A percentile compares a stretch with the other conserved stretches of the same genome.
Evolutionary conservation across 2,329 filamentous ascomycete genomes (phyloP).

Genomic region (Myriosclerotinia scirpicola): DNA sequence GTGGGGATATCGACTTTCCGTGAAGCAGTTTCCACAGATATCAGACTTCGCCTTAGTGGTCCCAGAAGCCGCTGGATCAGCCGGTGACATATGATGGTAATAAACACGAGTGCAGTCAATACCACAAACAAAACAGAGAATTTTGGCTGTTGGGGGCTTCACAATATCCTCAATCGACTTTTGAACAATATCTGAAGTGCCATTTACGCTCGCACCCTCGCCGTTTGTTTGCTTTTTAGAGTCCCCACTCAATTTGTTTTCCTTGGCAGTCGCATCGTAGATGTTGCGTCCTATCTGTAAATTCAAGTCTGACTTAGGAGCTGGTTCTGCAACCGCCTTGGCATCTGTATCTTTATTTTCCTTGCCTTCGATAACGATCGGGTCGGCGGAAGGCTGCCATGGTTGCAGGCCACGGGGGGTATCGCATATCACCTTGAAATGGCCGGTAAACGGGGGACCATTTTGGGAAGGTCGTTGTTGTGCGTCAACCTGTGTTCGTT

Average conservation of each 20-base stretch:
- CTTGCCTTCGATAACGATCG: slow-evolving; percentile 62
- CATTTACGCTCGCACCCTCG: slow-evolving; percentile 67
- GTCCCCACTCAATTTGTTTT: slow-evolving; percentile 56
- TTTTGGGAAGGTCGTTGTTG: slow-evolving; percentile 94
- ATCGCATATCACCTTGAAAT: slow-evolving; percentile 94
- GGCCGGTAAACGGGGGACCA: slow-evolving; percentile 93
- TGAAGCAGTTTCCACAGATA: slow-evolving; percentile 86
- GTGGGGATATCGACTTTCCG: slow-evolving; percentile 78
- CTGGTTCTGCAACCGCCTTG: slow-evolving; percentile 64
- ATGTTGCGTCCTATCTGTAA: slow-evolving; percentile 94
- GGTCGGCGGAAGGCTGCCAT: slow-evolving; percentile 86
- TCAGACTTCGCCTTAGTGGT: slow-evolving; percentile 68
- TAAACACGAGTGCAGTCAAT: slow-evolving; percentile 79
- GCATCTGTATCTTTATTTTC: slow-evolving; percentile 48
- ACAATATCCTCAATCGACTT: slow-evolving; percentile 56
- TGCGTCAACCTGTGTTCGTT: slow-evolving; percentile 75
- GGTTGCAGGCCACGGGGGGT: slow-evolving; percentile 92
- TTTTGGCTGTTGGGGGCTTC: slow-evolving; percentile 65
- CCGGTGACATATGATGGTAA: slow-evolving; percentile 65
- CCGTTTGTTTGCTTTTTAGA: slow-evolving; percentile 72
- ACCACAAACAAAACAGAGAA: slow-evolving; percentile 88
- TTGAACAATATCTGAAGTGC: slow-evolving; percentile 48
- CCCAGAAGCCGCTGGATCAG: slow-evolving; percentile 42
- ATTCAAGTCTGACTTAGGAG: slow-evolving; percentile 77
- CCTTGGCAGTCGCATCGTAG: slow-evolving; percentile 90